phyloP scores from a whole-genome alignment of 805 yeast genomes.

The Myxozyma monticola region DNA sequence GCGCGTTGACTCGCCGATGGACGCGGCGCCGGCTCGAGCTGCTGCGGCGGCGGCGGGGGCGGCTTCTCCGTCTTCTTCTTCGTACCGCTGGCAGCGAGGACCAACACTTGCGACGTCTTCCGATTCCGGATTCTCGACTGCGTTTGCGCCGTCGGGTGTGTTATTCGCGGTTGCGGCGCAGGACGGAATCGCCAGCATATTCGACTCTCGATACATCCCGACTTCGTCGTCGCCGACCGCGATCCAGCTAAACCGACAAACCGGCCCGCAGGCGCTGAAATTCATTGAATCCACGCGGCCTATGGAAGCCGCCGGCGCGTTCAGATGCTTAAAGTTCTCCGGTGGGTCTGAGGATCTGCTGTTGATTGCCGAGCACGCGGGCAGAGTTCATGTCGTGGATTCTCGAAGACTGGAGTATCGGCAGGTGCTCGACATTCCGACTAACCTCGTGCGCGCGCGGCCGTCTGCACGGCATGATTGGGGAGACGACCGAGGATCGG shows the following conservation, averaged over 20 bases:
- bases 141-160: slow-evolving; percentile 72
- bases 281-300: slow-evolving; percentile 48
- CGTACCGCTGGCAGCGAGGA: slow-evolving; percentile 34
- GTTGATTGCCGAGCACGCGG: slow-evolving; percentile 78
- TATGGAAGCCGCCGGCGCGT: slow-evolving; percentile 57
- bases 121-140: slow-evolving; percentile 81
- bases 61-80: not conserved
- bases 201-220: slow-evolving; percentile 66
- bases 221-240: slow-evolving; percentile 41
- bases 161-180: slow-evolving; percentile 81
- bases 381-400: slow-evolving; percentile 82
- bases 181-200: slow-evolving; percentile 76
- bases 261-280: slow-evolving; percentile 32
- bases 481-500: not conserved
- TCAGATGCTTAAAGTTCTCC: slow-evolving; percentile 63
- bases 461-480: not conserved
- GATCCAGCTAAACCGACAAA: slow-evolving; percentile 55
- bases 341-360: slow-evolving; percentile 72
- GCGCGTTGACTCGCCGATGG: not conserved
- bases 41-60: no score
- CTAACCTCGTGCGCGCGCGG: not conserved
- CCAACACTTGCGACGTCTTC: slow-evolving; percentile 55
- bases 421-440: slow-evolving; percentile 57
- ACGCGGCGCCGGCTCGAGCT: not conserved
- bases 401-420: slow-evolving; percentile 70